Evolutionary conservation across 2,329 filamentous ascomycete genomes (phyloP).

Genomic region (Corynespora cassiicola): DNA sequence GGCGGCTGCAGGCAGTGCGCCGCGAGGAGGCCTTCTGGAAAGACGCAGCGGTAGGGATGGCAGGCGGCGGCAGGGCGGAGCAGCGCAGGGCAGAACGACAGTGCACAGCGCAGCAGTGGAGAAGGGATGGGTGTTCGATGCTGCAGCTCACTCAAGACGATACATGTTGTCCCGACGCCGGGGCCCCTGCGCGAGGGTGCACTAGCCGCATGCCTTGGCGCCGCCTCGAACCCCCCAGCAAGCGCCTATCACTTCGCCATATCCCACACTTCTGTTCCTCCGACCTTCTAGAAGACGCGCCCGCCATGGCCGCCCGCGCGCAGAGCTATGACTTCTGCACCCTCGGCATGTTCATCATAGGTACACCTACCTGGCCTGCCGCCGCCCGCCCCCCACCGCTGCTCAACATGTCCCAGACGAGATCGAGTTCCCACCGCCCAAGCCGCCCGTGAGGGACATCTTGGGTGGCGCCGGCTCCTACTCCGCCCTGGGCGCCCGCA

Average conservation of each 20-base stretch:
- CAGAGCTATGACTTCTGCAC: constrained; percentile 62
- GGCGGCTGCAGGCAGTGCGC: constrained; percentile 29
- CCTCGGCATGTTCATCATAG: constrained; percentile 69
- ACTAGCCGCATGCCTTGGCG: too few species aligned
- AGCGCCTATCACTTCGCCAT: too few species aligned
- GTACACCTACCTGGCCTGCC: constrained; percentile 41
- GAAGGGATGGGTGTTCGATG: too few species aligned
- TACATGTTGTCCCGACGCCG: too few species aligned
- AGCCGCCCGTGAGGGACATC: constrained; percentile 72
- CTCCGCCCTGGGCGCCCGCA: constrained; percentile 83
- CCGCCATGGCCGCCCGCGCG: constrained; percentile 17
- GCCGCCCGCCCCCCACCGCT: not conserved
- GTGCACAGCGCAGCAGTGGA: too few species aligned
- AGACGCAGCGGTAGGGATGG: too few species aligned
- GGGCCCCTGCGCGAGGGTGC: too few species aligned
- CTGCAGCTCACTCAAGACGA: too few species aligned
- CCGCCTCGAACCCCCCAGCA: too few species aligned
- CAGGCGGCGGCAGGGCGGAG: too few species aligned
- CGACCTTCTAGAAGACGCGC: constrained; percentile 1
- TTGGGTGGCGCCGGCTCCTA: constrained; percentile 91
- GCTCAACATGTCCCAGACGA: constrained; percentile 68
- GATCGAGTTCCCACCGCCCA: constrained; percentile 81
- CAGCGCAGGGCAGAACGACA: too few species aligned
- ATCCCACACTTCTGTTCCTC: not conserved
- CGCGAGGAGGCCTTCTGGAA: constrained; percentile 1